Evolutionary conservation across 78 protist genomes (phyloP).

Genomic region (Monosiga brevicollis): DNA sequence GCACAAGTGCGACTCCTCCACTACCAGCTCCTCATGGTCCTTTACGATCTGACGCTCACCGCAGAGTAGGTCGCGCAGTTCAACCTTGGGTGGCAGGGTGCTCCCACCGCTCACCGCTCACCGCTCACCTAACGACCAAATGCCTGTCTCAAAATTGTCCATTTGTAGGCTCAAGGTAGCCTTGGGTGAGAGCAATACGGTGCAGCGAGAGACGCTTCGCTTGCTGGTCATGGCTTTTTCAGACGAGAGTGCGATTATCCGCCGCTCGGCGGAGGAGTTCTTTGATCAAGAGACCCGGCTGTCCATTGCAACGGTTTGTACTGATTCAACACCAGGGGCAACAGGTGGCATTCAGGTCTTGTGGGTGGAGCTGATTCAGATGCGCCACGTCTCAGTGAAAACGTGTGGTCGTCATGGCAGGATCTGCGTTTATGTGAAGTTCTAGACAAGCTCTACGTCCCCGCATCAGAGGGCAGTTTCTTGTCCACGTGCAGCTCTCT

Average conservation of each 20-base stretch:
- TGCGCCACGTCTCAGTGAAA: too few species aligned
- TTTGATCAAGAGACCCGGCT: conserved; percentile 16
- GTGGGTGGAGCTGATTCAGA: too few species aligned
- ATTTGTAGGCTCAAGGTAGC: too few species aligned
- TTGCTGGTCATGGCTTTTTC: background rate
- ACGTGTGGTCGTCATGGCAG: too few species aligned
- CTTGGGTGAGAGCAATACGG: background rate
- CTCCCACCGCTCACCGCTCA: too few species aligned
- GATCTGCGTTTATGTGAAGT: background rate
- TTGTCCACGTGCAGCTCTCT: background rate
- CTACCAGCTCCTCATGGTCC: background rate
- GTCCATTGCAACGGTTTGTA: background rate
- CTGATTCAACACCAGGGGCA: too few species aligned
- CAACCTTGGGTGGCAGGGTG: too few species aligned
- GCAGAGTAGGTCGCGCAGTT: background rate
- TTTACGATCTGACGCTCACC: background rate
- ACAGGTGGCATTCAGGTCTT: too few species aligned
- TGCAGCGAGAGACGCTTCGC: background rate
- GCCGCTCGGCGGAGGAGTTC: conserved; percentile 1
- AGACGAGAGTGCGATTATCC: background rate
- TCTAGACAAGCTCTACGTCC: conserved; percentile 8
- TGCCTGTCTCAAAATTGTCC: too few species aligned
- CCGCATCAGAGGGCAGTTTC: background rate
- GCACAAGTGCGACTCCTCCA: background rate
- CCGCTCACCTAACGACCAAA: too few species aligned